These are phyloP conservation scores for Moesziomyces sp. DNA, from an alignment of 1,284 basidiomycete species.

Conservation along the genomic window DNA sequence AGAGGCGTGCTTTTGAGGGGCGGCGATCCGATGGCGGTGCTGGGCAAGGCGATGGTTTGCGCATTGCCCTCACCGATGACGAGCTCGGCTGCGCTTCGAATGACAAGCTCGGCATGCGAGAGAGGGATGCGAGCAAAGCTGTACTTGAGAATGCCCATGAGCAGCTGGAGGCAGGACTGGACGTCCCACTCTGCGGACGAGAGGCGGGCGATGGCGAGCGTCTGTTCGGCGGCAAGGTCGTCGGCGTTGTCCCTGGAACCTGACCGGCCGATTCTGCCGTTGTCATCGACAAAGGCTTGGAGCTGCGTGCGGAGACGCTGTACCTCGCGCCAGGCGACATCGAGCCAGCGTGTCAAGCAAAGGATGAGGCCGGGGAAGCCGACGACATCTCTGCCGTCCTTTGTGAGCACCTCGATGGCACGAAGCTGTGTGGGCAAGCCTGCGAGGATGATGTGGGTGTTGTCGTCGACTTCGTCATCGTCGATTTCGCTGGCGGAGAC, in stretches of 20 bases:
- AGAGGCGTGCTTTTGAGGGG: slow-evolving; percentile 25
- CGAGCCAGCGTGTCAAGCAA: slow-evolving; percentile 53
- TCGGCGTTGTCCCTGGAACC: slow-evolving; percentile 14
- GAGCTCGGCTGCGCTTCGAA: slow-evolving; percentile 47
- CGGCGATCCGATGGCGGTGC: slow-evolving; percentile 33
- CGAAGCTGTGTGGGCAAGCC: slow-evolving; percentile 52
- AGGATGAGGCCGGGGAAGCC: slow-evolving; percentile 56
- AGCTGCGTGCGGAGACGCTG: slow-evolving; percentile 48
- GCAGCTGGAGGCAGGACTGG: slow-evolving; percentile 50
- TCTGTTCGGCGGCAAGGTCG: slow-evolving; percentile 14
- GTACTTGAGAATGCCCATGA: slow-evolving; percentile 63
- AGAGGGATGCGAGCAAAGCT: slow-evolving; percentile 57
- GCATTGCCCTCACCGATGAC: slow-evolving; percentile 39
- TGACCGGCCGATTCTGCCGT: slow-evolving; percentile 10
- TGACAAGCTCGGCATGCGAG: slow-evolving; percentile 49
- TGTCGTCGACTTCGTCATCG: slow-evolving; percentile 36
- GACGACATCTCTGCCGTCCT: slow-evolving; percentile 60
- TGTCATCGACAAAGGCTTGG: slow-evolving; percentile 20
- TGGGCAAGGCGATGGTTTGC: slow-evolving; percentile 20
- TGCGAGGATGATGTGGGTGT: slow-evolving; percentile 26
- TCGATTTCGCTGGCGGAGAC: slow-evolving; percentile 40
- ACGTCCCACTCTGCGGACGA: slow-evolving; percentile 53
- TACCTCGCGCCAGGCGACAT: slow-evolving; percentile 54
- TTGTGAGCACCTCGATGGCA: slow-evolving; percentile 61
- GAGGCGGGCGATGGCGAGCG: slow-evolving; percentile 19